These are phyloP conservation scores for Penicilliopsis zonata DNA, from an alignment of 495 filamentous ascomycete species.

Conservation along the genomic window DNA sequence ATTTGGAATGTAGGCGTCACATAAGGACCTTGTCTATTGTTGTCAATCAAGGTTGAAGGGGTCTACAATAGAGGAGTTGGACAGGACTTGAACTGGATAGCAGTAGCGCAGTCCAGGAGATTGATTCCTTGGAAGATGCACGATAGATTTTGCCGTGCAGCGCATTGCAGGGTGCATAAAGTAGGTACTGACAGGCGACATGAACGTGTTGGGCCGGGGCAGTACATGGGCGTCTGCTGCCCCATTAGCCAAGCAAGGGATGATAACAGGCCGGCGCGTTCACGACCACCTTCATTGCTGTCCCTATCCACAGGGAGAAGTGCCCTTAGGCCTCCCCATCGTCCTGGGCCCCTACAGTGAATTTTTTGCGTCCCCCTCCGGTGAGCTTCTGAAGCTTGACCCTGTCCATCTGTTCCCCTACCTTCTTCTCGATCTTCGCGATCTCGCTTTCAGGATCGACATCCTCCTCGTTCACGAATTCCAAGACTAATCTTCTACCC, in stretches of 20 bases:
- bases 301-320: constrained; percentile 25
- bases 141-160: background rate
- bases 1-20: constrained; percentile 23
- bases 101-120: background rate
- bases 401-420: constrained; percentile 73
- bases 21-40: constrained; percentile 3
- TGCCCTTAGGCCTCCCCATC: constrained; percentile 45
- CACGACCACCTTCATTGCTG: constrained; percentile 3
- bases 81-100: background rate
- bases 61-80: background rate
- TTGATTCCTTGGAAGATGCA: background rate
- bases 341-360: constrained; percentile 65
- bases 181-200: constrained; percentile 22
- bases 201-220: constrained; percentile 1
- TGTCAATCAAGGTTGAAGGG: constrained; percentile 4
- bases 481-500: constrained; percentile 75
- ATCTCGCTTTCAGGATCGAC: constrained; percentile 93
- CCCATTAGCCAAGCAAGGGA: constrained; percentile 25
- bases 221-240: constrained; percentile 13
- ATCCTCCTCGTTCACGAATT: constrained; percentile 76
- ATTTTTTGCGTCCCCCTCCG: constrained; percentile 71
- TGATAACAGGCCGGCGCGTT: constrained; percentile 6
- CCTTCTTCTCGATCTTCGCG: constrained; percentile 89
- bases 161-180: constrained; percentile 8
- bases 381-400: constrained; percentile 80